phyloP scores from a whole-genome alignment of 140 eudicot genomes.

The Bidens hawaiensis region DNA sequence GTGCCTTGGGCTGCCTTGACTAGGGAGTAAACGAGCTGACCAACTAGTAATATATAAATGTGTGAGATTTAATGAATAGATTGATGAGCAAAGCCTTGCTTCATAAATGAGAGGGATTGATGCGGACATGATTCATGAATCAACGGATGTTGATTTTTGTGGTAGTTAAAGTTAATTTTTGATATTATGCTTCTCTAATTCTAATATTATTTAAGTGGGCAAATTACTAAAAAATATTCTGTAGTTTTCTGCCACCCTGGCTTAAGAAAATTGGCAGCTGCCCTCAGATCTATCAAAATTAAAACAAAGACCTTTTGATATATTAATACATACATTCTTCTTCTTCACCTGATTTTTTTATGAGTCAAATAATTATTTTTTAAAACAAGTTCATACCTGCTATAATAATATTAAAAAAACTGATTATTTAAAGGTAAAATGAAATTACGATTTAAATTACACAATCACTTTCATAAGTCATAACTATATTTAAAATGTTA shows the following conservation, averaged over 20 bases:
- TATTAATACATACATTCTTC: neutral
- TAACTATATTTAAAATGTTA: too few relatives aligned
- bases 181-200: neutral
- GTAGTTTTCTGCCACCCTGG: constrained; percentile 13
- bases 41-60: too few relatives aligned
- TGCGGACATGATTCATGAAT: neutral
- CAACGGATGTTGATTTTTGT: neutral
- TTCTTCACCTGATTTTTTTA: neutral
- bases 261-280: constrained; percentile 28
- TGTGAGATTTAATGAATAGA: too few relatives aligned
- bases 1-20: too few relatives aligned
- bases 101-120: neutral
- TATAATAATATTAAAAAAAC: neutral
- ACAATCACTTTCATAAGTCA: neutral
- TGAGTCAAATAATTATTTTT: neutral
- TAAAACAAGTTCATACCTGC: neutral
- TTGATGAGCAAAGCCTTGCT: too few relatives aligned
- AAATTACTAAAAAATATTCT: neutral
- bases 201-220: neutral
- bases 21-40: too few relatives aligned
- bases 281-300: neutral
- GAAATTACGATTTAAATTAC: neutral
- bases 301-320: neutral
- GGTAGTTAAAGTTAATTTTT: neutral
- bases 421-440: neutral